A percentile compares a stretch with the other conserved stretches of the same genome.
Evolutionary conservation across 805 yeast genomes (phyloP).

Genomic region (Lachancea cidri): DNA sequence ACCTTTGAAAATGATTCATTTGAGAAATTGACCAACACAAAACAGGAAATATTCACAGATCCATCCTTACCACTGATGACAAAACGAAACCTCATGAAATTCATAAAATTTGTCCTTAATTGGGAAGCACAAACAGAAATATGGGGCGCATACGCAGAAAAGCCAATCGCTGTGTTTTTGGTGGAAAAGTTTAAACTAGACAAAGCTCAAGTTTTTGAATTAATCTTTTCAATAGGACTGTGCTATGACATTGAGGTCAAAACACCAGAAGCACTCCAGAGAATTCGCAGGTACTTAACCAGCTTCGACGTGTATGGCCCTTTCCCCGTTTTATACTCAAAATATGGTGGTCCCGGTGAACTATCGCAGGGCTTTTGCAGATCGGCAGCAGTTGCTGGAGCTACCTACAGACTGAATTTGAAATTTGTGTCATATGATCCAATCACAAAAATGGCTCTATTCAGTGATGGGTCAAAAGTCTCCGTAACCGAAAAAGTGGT

Average conservation of each 20-base stretch:
- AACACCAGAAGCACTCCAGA: slow-evolving; percentile 70
- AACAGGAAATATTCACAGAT: slow-evolving; percentile 90
- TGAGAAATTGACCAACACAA: slow-evolving; percentile 78
- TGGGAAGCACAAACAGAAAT: slow-evolving; percentile 57
- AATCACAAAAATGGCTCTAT: slow-evolving; percentile 56
- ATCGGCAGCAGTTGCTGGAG: slow-evolving; percentile 96
- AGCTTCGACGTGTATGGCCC: slow-evolving; percentile 91
- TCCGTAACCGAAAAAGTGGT: slow-evolving; percentile 76
- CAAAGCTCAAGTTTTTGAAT: slow-evolving; percentile 71
- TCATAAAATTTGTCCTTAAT: slow-evolving; percentile 77
- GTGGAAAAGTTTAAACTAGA: slow-evolving; percentile 63
- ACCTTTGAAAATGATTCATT: slow-evolving; percentile 91
- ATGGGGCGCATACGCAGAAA: slow-evolving; percentile 51
- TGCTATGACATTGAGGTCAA: slow-evolving; percentile 54
- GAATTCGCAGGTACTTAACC: slow-evolving; percentile 75
- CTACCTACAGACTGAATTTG: slow-evolving; percentile 82
- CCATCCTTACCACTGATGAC: slow-evolving; percentile 68
- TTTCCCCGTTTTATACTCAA: slow-evolving; percentile 87
- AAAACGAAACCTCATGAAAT: slow-evolving; percentile 79
- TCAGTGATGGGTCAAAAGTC: slow-evolving; percentile 70
- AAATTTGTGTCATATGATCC: slow-evolving; percentile 61
- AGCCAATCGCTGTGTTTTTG: slow-evolving; percentile 57
- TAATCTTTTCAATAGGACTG: slow-evolving; percentile 81
- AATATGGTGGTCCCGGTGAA: slow-evolving; percentile 96
- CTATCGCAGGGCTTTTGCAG: slow-evolving; percentile 94